These are phyloP conservation scores for Starmerella powellii DNA, from an alignment of 805 yeast genomes.

Conservation along the genomic window DNA sequence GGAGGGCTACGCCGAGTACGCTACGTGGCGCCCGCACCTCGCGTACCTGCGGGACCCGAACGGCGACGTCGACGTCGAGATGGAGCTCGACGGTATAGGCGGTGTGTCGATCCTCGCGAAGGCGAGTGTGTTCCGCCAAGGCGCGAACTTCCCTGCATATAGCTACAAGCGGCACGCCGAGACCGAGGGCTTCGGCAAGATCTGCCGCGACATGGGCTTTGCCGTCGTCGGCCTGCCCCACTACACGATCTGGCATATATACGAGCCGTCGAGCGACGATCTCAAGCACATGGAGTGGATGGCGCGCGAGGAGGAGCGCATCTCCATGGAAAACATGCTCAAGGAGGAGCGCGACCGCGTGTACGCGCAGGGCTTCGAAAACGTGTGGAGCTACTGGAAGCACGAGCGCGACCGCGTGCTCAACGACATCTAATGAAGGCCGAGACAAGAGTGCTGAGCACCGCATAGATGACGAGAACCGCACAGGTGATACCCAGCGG, in stretches of 20 bases:
- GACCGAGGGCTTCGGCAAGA: constrained; percentile 92
- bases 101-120: constrained; percentile 88
- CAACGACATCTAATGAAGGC: constrained; percentile 10
- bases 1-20: constrained; percentile 94
- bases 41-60: constrained; percentile 91
- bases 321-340: constrained; percentile 29
- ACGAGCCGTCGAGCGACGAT: constrained; percentile 92
- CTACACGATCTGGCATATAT: constrained; percentile 93
- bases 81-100: constrained; percentile 93
- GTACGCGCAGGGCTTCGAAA: constrained; percentile 69
- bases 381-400: constrained; percentile 61
- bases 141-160: constrained; percentile 93
- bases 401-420: constrained; percentile 57
- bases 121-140: constrained; percentile 74
- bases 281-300: constrained; percentile 50
- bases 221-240: constrained; percentile 87
- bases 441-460: no score
- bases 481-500: no score
- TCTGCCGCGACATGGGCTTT: constrained; percentile 78
- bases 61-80: constrained; percentile 86
- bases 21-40: constrained; percentile 95
- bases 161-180: constrained; percentile 94
- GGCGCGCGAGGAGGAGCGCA: constrained; percentile 34
- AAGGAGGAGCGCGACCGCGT: constrained; percentile 30
- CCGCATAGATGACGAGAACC: no score